Evolutionary conservation across 805 yeast genomes (phyloP).

Genomic region (Yamadazyma tumulicola): DNA sequence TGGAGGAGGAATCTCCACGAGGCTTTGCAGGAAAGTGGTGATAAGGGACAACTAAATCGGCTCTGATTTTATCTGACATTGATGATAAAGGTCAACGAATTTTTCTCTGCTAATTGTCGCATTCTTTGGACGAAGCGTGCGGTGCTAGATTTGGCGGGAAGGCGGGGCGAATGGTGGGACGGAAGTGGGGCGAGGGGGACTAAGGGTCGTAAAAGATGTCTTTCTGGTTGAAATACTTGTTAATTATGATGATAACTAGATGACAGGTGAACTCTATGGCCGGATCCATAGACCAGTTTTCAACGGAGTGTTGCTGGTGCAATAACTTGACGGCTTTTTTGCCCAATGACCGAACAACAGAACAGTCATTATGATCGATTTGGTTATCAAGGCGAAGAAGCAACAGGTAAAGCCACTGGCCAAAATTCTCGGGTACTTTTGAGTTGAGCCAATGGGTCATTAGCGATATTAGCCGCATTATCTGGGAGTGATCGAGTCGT

Average conservation of each 20-base stretch:
- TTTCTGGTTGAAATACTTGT: constrained; percentile 32
- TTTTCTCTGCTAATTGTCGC: too few relatives aligned
- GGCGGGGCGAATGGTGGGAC: too few relatives aligned
- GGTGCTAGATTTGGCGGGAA: too few relatives aligned
- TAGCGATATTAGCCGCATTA: constrained; percentile 31
- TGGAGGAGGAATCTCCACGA: constrained; percentile 38
- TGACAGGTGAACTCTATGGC: constrained; percentile 23
- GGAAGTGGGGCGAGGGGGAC: too few relatives aligned
- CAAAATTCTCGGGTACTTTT: constrained; percentile 21
- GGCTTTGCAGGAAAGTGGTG: constrained; percentile 47
- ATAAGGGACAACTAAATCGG: constrained; percentile 37
- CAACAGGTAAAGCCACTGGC: constrained; percentile 35
- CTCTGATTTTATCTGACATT: constrained; percentile 24
- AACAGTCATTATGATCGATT: constrained; percentile 29
- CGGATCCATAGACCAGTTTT: not conserved
- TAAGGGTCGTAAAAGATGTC: constrained; percentile 16
- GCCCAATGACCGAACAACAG: constrained; percentile 35
- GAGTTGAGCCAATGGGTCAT: constrained; percentile 37
- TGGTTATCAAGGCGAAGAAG: constrained; percentile 33
- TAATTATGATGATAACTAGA: constrained; percentile 29
- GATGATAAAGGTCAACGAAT: too few relatives aligned
- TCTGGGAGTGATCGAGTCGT: constrained; percentile 27
- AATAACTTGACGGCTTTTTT: constrained; percentile 33
- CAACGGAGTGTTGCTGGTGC: constrained; percentile 6
- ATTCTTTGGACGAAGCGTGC: too few relatives aligned